Evolutionary conservation across 306 rosid species (phyloP).

Genomic region (Vigna angularis): DNA sequence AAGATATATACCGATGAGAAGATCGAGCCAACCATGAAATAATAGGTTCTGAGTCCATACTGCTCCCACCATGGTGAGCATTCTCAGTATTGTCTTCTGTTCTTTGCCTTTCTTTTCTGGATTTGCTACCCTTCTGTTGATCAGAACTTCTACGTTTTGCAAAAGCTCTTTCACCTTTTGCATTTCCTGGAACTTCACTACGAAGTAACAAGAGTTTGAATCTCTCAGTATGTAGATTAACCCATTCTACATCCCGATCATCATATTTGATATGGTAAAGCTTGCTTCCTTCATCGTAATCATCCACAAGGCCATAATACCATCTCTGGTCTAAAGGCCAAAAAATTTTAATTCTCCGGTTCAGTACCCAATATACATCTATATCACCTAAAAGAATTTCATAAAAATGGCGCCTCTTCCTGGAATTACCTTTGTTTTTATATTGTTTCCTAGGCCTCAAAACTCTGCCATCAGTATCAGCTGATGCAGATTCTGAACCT

Average conservation of each 20-base stretch:
- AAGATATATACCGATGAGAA: constrained; percentile 64
- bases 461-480: constrained; percentile 71
- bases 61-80: constrained; percentile 62
- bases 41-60: constrained; percentile 90
- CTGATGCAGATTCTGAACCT: constrained; percentile 74
- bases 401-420: constrained; percentile 95
- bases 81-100: constrained; percentile 52
- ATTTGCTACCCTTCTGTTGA: constrained; percentile 56
- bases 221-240: constrained; percentile 86
- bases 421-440: constrained; percentile 60
- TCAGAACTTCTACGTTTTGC: constrained; percentile 51
- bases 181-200: constrained; percentile 83
- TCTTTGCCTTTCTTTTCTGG: constrained; percentile 58
- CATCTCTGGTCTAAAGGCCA: constrained; percentile 98
- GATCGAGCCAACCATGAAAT: constrained; percentile 90
- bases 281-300: constrained; percentile 64
- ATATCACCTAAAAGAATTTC: constrained; percentile 69
- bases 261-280: constrained; percentile 94
- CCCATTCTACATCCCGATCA: constrained; percentile 97
- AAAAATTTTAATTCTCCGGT: constrained; percentile 79
- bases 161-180: constrained; percentile 47
- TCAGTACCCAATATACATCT: constrained; percentile 79
- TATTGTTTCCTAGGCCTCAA: constrained; percentile 84
- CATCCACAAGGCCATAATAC: constrained; percentile 85
- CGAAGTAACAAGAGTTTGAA: constrained; percentile 92